A percentile compares a stretch with the other conserved stretches of the same genome.
phyloP scores from a whole-genome alignment of 2,329 filamentous ascomycete species.

The Neonectria magnoliae region DNA sequence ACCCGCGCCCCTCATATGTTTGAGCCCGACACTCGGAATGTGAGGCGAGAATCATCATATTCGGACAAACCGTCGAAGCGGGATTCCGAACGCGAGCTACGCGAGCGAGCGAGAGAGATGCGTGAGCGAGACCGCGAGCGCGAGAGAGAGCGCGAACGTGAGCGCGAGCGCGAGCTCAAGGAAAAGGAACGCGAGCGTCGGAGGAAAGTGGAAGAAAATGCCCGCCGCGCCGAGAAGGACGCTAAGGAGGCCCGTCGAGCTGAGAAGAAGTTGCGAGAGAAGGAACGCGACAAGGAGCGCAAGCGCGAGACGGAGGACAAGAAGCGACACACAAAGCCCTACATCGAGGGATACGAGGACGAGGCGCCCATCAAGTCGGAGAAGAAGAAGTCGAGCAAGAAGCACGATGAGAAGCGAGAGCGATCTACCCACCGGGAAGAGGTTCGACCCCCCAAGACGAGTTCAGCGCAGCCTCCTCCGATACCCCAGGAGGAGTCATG shows the following conservation, averaged over 20 bases:
- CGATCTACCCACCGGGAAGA: conserved; percentile 49
- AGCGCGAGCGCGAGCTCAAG: conserved; percentile 44
- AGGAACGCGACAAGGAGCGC: conserved; percentile 51
- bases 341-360: conserved; percentile 49
- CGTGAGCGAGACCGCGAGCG: conserved; percentile 43
- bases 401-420: conserved; percentile 51
- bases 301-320: conserved; percentile 52
- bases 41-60: conserved; percentile 59
- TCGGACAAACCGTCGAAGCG: conserved; percentile 57
- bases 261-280: conserved; percentile 46
- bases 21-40: conserved; percentile 54
- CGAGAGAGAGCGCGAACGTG: conserved; percentile 40
- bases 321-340: conserved; percentile 47
- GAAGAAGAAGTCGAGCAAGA: conserved; percentile 54
- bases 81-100: conserved; percentile 46
- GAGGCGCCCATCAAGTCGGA: conserved; percentile 41
- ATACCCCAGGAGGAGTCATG: conserved; percentile 33
- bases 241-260: conserved; percentile 47
- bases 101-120: conserved; percentile 48
- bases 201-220: conserved; percentile 27
- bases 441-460: conserved; percentile 28
- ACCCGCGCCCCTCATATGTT: conserved; percentile 52
- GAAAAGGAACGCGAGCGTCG: conserved; percentile 45
- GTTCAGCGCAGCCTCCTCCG: conserved; percentile 33
- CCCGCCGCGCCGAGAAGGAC: conserved; percentile 40